Evolutionary conservation across 441 rosid species (phyloP).

Genomic region (Pelargonium hybrid): DNA sequence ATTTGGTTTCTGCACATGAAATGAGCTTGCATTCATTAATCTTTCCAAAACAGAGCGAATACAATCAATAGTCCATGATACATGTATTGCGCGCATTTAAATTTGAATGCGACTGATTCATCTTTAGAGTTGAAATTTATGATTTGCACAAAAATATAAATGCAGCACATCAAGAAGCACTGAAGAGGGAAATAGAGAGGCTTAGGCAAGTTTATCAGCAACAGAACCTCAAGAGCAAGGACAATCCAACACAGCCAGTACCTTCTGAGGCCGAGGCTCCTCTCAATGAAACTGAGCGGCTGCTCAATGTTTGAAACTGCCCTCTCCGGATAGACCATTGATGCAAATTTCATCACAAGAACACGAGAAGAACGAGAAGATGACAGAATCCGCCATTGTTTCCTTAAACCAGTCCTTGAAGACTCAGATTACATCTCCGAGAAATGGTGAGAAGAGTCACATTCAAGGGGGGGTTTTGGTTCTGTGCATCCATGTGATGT

Average conservation of each 20-base stretch:
- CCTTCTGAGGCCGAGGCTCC: not conserved
- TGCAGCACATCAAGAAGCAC: conserved; percentile 81
- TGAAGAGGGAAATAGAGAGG: conserved; percentile 90
- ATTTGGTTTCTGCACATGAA: too few relatives aligned
- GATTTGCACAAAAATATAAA: too few relatives aligned
- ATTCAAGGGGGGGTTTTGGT: not conserved
- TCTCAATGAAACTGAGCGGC: not conserved
- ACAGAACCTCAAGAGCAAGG: conserved; percentile 37
- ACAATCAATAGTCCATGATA: too few relatives aligned
- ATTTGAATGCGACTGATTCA: too few relatives aligned
- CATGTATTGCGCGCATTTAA: too few relatives aligned
- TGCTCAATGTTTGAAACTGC: not conserved
- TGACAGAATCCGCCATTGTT: not conserved
- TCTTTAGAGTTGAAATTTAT: too few relatives aligned
- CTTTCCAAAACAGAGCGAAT: too few relatives aligned
- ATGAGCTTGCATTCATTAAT: too few relatives aligned
- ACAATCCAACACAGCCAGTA: not conserved
- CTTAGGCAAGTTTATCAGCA: conserved; percentile 69
- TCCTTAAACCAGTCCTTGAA: too few relatives aligned
- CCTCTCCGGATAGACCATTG: too few relatives aligned
- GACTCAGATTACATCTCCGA: not conserved
- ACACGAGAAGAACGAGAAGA: not conserved
- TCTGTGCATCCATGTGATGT: conserved; percentile 2
- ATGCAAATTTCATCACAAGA: too few relatives aligned
- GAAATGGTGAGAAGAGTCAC: not conserved